Base-by-base conservation (phyloP, 331 rosid genomes). In the Pyracantha coccinea region DNA sequence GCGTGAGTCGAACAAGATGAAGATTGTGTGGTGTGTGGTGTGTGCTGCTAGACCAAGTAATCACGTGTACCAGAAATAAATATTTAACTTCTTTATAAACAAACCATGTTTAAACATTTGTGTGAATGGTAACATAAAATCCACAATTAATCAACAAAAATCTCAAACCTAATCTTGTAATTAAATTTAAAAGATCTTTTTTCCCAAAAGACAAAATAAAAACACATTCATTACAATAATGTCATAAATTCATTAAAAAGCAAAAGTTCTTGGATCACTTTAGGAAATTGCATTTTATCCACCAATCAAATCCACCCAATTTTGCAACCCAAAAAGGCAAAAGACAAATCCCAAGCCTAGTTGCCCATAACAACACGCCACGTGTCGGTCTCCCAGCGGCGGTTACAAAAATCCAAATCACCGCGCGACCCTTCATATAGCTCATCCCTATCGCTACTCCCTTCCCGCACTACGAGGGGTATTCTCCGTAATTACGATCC, bases 401-500 rank as follows among this genome's bases (percentile, higher is more conserved):
- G 50, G 21, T 44, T 66, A 21, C 6, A 80, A 74, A 41, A 62
- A 59, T 52, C 59, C 77, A n/a, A 64, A 73, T 66, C 38, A 78
- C 25, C 38, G 14, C 57, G 31, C 66, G 79, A 74, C 69, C 75
- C 86, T 72, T 84, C 57, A 79, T 59, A 75, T 64, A 77, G 79
- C 81, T 76, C 83, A 80, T 83, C 83, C 69, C 78, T 12, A 8
- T 81, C 66, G 28, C 75, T 70, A 71, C 80, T 70, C 66, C 19
- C 35, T 57, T 54, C 71, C 28, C 64, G 53, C 58, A 32, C 12
- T 27, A 70, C 41, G 13, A 65, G 78, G 85, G 91, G 88, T 60
- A 74, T 71, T 66, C 16, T 73, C 57, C 72, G 86, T 88, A 86
- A 88, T 83, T 83, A 75, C 63, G 5, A 13, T 7, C 54, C 63